phyloP scores from a whole-genome alignment of 306 rosid genomes.

The Echinosophora koreensis region DNA sequence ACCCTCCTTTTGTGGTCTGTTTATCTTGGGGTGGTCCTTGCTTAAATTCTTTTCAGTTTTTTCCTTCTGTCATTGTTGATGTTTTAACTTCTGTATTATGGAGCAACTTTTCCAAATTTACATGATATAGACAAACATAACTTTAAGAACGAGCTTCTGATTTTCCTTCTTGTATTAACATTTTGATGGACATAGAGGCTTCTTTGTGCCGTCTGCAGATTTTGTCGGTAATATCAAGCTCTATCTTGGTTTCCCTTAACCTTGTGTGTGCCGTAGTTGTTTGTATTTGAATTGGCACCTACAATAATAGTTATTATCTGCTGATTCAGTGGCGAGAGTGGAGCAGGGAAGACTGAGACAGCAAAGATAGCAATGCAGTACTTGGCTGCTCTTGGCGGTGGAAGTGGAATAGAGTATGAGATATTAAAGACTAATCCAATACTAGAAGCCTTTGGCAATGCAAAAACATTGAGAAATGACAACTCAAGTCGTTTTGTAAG shows the following conservation, averaged over 20 bases:
- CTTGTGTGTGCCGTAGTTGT: background rate
- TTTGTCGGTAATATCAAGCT: background rate
- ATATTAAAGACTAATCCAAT: background rate
- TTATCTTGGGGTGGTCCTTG: background rate
- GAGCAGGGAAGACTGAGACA: background rate
- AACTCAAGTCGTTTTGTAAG: background rate
- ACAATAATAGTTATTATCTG: background rate
- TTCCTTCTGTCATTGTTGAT: too few relatives aligned
- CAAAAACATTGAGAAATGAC: background rate
- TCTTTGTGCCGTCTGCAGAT: background rate
- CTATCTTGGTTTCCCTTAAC: background rate
- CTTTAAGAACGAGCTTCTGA: background rate
- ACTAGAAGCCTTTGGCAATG: background rate
- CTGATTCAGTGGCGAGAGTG: background rate
- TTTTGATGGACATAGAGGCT: background rate
- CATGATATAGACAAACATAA: background rate
- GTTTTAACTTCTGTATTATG: too few relatives aligned
- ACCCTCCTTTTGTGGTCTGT: too few relatives aligned
- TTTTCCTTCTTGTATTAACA: background rate
- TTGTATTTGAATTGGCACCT: background rate
- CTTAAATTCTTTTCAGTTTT: too few relatives aligned
- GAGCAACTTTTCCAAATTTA: too few relatives aligned
- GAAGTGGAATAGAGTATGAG: background rate
- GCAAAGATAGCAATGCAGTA: conserved; percentile 1
- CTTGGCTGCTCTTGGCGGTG: background rate